These are phyloP conservation scores for Stagonosporopsis rhizophila DNA, from an alignment of 2,329 filamentous ascomycete genomes.

Conservation along the genomic window DNA sequence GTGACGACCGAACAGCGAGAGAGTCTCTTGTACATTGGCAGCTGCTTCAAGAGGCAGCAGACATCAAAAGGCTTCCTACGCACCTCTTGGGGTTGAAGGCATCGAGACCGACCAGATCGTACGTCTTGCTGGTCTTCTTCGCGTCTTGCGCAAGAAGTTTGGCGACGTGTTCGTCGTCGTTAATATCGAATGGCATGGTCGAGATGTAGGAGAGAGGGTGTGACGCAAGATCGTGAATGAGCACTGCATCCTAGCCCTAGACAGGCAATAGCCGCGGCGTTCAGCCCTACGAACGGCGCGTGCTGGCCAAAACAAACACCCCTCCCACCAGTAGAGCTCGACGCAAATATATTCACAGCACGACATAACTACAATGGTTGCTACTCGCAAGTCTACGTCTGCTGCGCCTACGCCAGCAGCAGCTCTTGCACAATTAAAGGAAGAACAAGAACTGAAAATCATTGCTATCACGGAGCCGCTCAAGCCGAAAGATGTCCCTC, in stretches of 20 bases:
- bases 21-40: slow-evolving; percentile 5
- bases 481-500: slow-evolving; percentile 58
- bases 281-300: slow-evolving; percentile 29
- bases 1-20: background rate
- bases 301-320: slow-evolving; percentile 42
- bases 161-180: slow-evolving; percentile 79
- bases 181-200: slow-evolving; percentile 32
- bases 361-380: slow-evolving; percentile 29
- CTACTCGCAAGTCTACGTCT: slow-evolving; percentile 33
- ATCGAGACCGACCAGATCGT: slow-evolving; percentile 76
- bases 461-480: slow-evolving; percentile 79
- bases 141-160: slow-evolving; percentile 82
- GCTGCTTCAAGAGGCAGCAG: background rate
- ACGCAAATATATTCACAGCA: background rate
- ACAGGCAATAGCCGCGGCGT: slow-evolving; percentile 31
- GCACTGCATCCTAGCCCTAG: slow-evolving; percentile 15
- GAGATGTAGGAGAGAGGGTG: slow-evolving; percentile 1
- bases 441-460: slow-evolving; percentile 71
- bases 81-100: slow-evolving; percentile 67
- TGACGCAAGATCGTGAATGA: background rate
- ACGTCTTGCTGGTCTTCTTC: slow-evolving; percentile 73
- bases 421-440: slow-evolving; percentile 62
- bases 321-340: slow-evolving; percentile 5
- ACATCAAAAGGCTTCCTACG: slow-evolving; percentile 24
- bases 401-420: slow-evolving; percentile 31